phyloP scores from a whole-genome alignment of 2,329 filamentous ascomycete genomes.

The Diaporthe capsici region DNA sequence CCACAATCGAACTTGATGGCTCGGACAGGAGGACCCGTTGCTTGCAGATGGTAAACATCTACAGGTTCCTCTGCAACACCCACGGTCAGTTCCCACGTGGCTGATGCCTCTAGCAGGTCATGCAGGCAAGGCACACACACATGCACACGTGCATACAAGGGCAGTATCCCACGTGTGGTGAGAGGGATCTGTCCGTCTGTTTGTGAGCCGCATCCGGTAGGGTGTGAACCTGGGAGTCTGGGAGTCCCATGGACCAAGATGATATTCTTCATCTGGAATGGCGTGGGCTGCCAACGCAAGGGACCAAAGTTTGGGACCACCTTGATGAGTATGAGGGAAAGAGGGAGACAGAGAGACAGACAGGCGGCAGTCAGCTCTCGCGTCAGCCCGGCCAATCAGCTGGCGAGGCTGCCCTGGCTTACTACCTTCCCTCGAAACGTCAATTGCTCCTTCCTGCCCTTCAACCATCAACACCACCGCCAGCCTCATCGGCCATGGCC shows the following conservation, averaged over 20 bases:
- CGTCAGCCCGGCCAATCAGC: conserved; percentile 28
- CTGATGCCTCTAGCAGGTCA: not conserved
- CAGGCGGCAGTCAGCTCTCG: conserved; percentile 11
- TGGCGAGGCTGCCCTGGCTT: not conserved
- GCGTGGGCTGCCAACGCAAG: conserved; percentile 16
- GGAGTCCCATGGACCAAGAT: not conserved
- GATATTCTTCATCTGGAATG: not conserved
- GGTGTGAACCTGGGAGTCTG: too few relatives aligned
- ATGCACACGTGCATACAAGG: not conserved
- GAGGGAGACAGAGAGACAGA: not conserved
- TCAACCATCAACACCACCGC: not conserved
- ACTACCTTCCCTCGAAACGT: not conserved
- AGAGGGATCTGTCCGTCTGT: too few relatives aligned
- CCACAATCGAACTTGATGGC: too few relatives aligned
- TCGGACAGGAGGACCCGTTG: too few relatives aligned
- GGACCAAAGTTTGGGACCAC: conserved; percentile 26
- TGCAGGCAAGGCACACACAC: not conserved
- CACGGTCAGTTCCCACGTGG: conserved; percentile 1
- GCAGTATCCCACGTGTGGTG: not conserved
- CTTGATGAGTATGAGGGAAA: not conserved
- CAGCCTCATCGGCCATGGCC: not conserved
- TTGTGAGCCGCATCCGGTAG: too few relatives aligned
- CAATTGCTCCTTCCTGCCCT: conserved; percentile 12
- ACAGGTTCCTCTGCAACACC: too few relatives aligned
- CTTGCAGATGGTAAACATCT: too few relatives aligned